Percentiles rank a stretch among this genome's conserved stretches.
These are phyloP conservation scores for Pseudocercospora fuligena DNA, from an alignment of 2,329 filamentous ascomycete genomes.

Conservation along the genomic window DNA sequence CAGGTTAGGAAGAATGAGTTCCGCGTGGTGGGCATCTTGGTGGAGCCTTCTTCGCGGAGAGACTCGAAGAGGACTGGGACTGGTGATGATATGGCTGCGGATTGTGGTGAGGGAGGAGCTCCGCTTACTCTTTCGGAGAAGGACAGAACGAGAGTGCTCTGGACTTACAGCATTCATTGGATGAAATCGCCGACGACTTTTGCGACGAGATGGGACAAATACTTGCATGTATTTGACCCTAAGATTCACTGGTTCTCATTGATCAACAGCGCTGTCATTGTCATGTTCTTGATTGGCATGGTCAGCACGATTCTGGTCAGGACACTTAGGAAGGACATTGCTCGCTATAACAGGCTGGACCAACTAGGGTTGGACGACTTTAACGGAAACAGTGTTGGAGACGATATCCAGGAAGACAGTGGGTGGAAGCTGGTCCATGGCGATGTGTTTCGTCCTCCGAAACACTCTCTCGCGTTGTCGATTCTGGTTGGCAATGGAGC, in stretches of 20 bases:
- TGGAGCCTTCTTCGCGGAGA: conserved; percentile 76
- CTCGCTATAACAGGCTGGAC: conserved; percentile 92
- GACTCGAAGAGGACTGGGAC: conserved; percentile 60
- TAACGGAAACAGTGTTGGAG: conserved; percentile 75
- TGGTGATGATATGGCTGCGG: conserved; percentile 50
- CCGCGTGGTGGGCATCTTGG: conserved; percentile 88
- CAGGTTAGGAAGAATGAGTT: conserved; percentile 73
- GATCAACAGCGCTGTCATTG: conserved; percentile 93
- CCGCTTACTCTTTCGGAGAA: conserved; percentile 69
- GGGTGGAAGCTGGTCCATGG: conserved; percentile 99
- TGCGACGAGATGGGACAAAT: conserved; percentile 98
- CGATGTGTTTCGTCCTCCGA: conserved; percentile 90
- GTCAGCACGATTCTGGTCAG: conserved; percentile 91
- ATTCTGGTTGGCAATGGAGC: conserved; percentile 90
- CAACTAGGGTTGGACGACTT: conserved; percentile 89
- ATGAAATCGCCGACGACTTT: conserved; percentile 81
- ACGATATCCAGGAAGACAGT: conserved; percentile 95
- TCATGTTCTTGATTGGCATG: conserved; percentile 86
- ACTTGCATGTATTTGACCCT: conserved; percentile 93
- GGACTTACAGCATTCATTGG: conserved; percentile 95
- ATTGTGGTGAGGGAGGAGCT: conserved; percentile 65
- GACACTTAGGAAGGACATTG: conserved; percentile 91
- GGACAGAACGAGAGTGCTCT: conserved; percentile 71
- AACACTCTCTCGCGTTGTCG: conserved; percentile 80
- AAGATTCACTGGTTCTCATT: conserved; percentile 99